These are phyloP conservation scores for Calonectria hongkongensis DNA, from an alignment of 2,329 filamentous ascomycete genomes.

Conservation along the genomic window DNA sequence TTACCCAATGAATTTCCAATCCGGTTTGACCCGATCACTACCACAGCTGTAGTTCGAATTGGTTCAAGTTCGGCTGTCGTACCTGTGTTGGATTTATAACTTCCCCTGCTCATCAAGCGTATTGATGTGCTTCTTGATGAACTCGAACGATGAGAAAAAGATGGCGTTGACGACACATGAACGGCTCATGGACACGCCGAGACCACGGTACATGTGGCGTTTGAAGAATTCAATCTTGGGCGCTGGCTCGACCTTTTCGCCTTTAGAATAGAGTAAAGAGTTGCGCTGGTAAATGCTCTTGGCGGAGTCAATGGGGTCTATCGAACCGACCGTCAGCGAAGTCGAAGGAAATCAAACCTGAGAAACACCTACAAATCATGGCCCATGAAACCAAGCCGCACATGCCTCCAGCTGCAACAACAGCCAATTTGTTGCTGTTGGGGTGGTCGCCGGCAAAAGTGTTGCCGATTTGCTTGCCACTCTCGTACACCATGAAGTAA, in stretches of 20 bases:
- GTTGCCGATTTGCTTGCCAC: constrained; percentile 86
- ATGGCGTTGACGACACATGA: constrained; percentile 90
- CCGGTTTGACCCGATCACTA: constrained; percentile 28
- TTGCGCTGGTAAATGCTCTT: constrained; percentile 92
- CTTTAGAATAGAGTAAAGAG: constrained; percentile 81
- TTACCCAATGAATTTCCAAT: constrained; percentile 38
- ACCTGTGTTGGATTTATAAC: constrained; percentile 30
- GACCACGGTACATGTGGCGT: constrained; percentile 86
- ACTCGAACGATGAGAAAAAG: constrained; percentile 92
- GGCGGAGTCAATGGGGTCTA: constrained; percentile 85
- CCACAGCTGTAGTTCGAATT: constrained; percentile 34
- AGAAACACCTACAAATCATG: constrained; percentile 75
- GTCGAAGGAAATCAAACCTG: background rate
- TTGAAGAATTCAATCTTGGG: constrained; percentile 88
- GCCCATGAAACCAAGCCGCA: constrained; percentile 92
- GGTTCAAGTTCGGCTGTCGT: constrained; percentile 27
- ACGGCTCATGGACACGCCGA: constrained; percentile 88
- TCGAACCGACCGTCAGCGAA: constrained; percentile 33
- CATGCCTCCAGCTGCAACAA: constrained; percentile 85
- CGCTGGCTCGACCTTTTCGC: constrained; percentile 77
- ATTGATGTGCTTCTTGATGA: constrained; percentile 82
- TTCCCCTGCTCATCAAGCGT: constrained; percentile 67
- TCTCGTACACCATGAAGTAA: constrained; percentile 94
- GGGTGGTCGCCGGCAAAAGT: constrained; percentile 82
- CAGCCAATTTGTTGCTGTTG: constrained; percentile 86